A percentile compares a stretch with the other conserved stretches of the same genome.
phyloP scores from a whole-genome alignment of 2,329 filamentous ascomycete species.

The Exophiala oligosperma region DNA sequence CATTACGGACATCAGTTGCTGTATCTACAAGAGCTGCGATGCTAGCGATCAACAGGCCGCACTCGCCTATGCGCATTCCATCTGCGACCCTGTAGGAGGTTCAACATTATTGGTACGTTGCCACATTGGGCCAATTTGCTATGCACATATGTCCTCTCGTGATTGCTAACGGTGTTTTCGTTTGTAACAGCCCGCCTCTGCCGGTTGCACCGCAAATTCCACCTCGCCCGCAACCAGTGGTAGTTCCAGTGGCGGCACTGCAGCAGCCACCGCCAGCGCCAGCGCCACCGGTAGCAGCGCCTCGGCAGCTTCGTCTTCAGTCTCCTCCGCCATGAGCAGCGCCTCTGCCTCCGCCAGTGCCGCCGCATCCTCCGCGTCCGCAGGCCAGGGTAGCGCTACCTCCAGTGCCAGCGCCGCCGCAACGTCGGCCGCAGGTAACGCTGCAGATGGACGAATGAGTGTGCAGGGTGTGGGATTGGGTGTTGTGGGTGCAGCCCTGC shows the following conservation, averaged over 20 bases:
- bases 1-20: conserved; percentile 51
- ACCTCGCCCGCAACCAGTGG: conserved; percentile 3
- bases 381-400: neutral
- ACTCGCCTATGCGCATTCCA: conserved; percentile 29
- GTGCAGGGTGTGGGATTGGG: conserved; percentile 8
- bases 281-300: conserved; percentile 6
- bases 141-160: neutral
- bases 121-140: neutral
- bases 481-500: conserved; percentile 17
- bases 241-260: conserved; percentile 20
- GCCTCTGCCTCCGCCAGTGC: conserved; percentile 7
- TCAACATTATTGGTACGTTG: conserved; percentile 32
- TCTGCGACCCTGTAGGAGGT: conserved; percentile 41
- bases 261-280: conserved; percentile 13
- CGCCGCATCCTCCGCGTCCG: conserved; percentile 15
- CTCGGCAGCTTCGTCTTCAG: conserved; percentile 6
- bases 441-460: conserved; percentile 11
- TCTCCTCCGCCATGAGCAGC: conserved; percentile 14
- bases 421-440: conserved; percentile 11
- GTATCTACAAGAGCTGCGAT: conserved; percentile 47
- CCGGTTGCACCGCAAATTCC: conserved; percentile 12
- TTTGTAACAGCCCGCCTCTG: conserved; percentile 12
- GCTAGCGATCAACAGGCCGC: conserved; percentile 43
- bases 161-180: conserved; percentile 28
- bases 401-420: conserved; percentile 13